Evolutionary conservation across 2,329 filamentous ascomycete species (phyloP), one percentile per base, ranked within the genome.

Genomic region (Orbilia blumenaviensis): DNA sequence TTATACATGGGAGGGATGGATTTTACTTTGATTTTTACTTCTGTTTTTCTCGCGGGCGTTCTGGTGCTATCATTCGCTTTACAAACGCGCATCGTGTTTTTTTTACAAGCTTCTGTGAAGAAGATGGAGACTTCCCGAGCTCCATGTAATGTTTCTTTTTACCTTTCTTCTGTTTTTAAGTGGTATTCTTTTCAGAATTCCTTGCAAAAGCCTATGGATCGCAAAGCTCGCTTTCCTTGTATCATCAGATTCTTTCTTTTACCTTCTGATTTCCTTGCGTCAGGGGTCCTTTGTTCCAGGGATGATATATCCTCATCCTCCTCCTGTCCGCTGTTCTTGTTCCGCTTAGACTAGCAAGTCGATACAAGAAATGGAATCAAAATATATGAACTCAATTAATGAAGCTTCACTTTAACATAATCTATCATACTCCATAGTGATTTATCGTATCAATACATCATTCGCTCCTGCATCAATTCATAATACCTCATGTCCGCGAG

Each of bases 271-370:
- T 69, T 64, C 62, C 42, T 69, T 44, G 72, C 72, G 72, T 64
- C 72, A 76, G 72, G 72, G 72, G 72, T 76, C 72, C 48, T 76
- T 76, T 76, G 72, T 76, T 76, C 64, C 52, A 76, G 72, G 72
- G 72, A 76, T 69, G 72, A 21, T 18, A 18, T 60, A 34, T 52
- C 21, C 36, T 50, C 64, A 68, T 76, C 72, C 72, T 76, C 72
- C 72, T 76, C 72, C 72, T 76, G 72, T 69, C 64, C 64, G 72
- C 72, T 68, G 38, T 48, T 68, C 64, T 66, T 76, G 71, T 76
- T 58, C 56, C 41, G 61, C 46, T 61, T 76, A 64, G 56, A 69
- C 66, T 66, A 62, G 44, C 34, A 44, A 64, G 69, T 69, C 38
- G 25, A 68, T 68, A 58, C 64, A 76, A 69, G 63, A 68, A 74